Conservation (phyloP, 352 stramenopile species). For the Albugo candida region DNA sequence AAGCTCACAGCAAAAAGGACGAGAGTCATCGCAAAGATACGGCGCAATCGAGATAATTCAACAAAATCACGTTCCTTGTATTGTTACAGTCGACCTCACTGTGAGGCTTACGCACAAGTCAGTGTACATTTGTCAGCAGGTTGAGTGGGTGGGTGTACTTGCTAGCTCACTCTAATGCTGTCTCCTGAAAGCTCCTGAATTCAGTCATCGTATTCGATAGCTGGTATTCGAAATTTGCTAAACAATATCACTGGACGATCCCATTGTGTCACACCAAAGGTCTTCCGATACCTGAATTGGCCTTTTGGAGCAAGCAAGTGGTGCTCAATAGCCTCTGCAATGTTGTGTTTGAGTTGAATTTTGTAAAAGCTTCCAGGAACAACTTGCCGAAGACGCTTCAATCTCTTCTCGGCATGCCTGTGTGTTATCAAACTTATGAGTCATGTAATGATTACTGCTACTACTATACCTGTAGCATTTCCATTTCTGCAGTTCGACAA, state of each 20-base stretch:
- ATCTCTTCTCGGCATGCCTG: slow-evolving; percentile 48
- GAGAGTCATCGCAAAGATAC: too few relatives aligned
- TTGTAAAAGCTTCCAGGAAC: slow-evolving; percentile 35
- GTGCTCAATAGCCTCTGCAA: slow-evolving; percentile 41
- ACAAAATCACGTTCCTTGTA: too few relatives aligned
- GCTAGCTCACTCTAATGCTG: too few relatives aligned
- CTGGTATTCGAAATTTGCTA: slow-evolving; percentile 16
- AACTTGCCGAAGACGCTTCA: slow-evolving; percentile 26
- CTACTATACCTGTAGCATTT: slow-evolving; percentile 64
- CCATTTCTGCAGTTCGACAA: slow-evolving; percentile 67
- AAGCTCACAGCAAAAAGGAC: too few relatives aligned
- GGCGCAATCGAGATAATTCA: too few relatives aligned
- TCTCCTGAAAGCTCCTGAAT: too few relatives aligned
- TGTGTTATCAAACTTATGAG: neutral
- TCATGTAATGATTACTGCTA: neutral
- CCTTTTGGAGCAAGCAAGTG: slow-evolving; percentile 27
- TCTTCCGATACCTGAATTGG: slow-evolving; percentile 35
- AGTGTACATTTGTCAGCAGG: too few relatives aligned
- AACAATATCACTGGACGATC: slow-evolving; percentile 50
- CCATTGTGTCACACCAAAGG: slow-evolving; percentile 69
- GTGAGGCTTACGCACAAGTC: too few relatives aligned
- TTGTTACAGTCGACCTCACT: too few relatives aligned
- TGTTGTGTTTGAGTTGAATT: slow-evolving; percentile 35
- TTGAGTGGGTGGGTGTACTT: too few relatives aligned
- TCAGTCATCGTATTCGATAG: neutral